Percentiles rank a stretch among this genome's conserved stretches.
phyloP scores from a whole-genome alignment of 768 basidiomycete genomes.

The Podaxis sp. region DNA sequence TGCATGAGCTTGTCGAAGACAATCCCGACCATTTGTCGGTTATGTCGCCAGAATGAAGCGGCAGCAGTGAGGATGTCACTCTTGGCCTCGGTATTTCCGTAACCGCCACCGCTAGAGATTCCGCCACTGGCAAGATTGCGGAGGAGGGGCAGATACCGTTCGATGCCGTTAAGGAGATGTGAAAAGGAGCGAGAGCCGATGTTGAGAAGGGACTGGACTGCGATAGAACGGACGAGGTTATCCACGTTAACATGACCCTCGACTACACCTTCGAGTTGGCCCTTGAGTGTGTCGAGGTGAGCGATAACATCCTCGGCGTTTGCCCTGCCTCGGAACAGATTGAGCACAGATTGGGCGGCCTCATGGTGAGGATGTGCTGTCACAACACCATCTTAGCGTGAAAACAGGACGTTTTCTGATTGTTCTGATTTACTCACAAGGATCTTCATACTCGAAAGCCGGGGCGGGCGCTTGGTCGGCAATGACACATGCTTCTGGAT shows the following conservation, averaged over 20 bases:
- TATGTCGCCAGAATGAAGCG: slow-evolving; percentile 78
- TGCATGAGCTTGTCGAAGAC: slow-evolving; percentile 98
- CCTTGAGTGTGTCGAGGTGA: slow-evolving; percentile 68
- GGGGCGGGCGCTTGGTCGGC: slow-evolving; percentile 71
- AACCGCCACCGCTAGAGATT: slow-evolving; percentile 28
- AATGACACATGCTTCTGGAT: slow-evolving; percentile 57
- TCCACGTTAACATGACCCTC: slow-evolving; percentile 61
- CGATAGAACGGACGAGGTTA: slow-evolving; percentile 65
- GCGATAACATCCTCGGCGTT: slow-evolving; percentile 77
- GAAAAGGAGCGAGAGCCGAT: slow-evolving; percentile 96
- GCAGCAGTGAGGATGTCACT: slow-evolving; percentile 68
- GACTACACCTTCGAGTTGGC: slow-evolving; percentile 55
- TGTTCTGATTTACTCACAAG: slow-evolving; percentile 39
- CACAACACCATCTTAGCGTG: slow-evolving; percentile 3
- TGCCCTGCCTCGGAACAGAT: slow-evolving; percentile 75
- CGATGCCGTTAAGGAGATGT: slow-evolving; percentile 95
- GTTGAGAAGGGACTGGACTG: slow-evolving; percentile 83
- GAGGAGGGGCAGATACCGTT: slow-evolving; percentile 81
- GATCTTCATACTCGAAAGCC: slow-evolving; percentile 79
- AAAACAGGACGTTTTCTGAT: neutral
- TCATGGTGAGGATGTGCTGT: slow-evolving; percentile 75
- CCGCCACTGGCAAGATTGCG: slow-evolving; percentile 56
- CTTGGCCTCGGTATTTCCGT: slow-evolving; percentile 52
- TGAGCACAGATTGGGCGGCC: slow-evolving; percentile 73
- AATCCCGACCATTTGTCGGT: slow-evolving; percentile 83